These are phyloP conservation scores for Coemansia sp. DNA, from an alignment of 192 early-diverging fungal species.

Conservation along the genomic window DNA sequence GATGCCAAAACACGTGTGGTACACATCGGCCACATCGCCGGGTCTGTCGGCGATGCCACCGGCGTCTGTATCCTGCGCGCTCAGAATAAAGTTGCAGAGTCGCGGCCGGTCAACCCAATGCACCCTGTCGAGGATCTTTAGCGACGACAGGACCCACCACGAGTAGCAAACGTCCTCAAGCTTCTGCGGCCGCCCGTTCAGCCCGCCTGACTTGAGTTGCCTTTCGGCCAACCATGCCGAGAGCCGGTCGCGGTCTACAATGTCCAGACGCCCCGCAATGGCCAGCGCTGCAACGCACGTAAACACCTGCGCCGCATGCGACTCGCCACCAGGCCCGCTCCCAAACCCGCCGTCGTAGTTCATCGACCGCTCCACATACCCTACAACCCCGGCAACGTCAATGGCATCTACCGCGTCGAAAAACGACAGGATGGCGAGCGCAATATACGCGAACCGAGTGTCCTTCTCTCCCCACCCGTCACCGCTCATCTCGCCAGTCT, in stretches of 20 bases:
- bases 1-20: constrained; percentile 95
- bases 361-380: constrained; percentile 71
- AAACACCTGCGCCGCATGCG: constrained; percentile 90
- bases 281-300: constrained; percentile 87
- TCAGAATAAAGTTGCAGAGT: constrained; percentile 76
- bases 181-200: constrained; percentile 97
- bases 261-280: constrained; percentile 72
- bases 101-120: constrained; percentile 85
- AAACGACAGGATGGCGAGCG: constrained; percentile 75
- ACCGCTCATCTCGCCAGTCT: constrained; percentile 80
- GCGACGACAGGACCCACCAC: constrained; percentile 94
- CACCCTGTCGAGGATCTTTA: constrained; percentile 71
- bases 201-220: constrained; percentile 85
- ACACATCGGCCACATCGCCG: constrained; percentile 90
- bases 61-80: constrained; percentile 75
- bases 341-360: constrained; percentile 99
- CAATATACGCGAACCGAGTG: constrained; percentile 87
- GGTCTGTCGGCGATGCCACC: constrained; percentile 95
- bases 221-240: constrained; percentile 93
- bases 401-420: constrained; percentile 66
- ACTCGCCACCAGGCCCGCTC: constrained; percentile 82
- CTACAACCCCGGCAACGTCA: constrained; percentile 64
- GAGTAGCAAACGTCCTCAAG: constrained; percentile 97
- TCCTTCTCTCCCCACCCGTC: constrained; percentile 95
- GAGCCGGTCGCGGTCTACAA: constrained; percentile 78